Evolutionary conservation across 1,284 basidiomycete genomes (phyloP).

Genomic region (Porogramme epimiltina): DNA sequence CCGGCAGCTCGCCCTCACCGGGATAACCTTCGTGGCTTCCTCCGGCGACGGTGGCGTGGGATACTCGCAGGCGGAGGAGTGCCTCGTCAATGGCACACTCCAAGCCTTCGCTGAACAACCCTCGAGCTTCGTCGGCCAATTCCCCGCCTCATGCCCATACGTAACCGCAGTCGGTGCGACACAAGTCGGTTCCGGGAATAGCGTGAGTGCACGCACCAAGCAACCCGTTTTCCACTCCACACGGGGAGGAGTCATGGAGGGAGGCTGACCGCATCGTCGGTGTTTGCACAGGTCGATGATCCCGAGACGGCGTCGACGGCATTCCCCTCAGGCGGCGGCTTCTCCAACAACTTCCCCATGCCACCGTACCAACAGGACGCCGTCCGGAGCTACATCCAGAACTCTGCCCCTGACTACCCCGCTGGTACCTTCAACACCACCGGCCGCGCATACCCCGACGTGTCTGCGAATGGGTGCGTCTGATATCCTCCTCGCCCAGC

Average conservation of each 20-base stretch:
- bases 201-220: conserved; percentile 11
- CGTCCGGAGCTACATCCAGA: conserved; percentile 16
- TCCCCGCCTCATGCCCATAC: conserved; percentile 26
- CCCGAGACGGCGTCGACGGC: conserved; percentile 18
- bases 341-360: conserved; percentile 22
- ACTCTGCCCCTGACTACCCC: conserved; percentile 18
- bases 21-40: conserved; percentile 50
- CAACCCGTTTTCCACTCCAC: too few species aligned
- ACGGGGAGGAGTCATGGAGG: too few species aligned
- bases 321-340: conserved; percentile 23
- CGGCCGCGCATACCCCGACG: conserved; percentile 23
- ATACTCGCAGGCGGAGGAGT: conserved; percentile 42
- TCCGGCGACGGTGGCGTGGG: conserved; percentile 57
- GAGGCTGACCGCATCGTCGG: too few species aligned
- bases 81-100: conserved; percentile 25
- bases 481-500: not conserved
- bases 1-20: conserved; percentile 43
- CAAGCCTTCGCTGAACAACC: conserved; percentile 29
- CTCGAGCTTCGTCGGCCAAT: conserved; percentile 21
- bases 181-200: conserved; percentile 16
- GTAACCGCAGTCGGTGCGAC: conserved; percentile 28
- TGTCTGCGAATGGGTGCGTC: conserved; percentile 32
- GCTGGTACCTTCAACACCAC: conserved; percentile 17
- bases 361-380: conserved; percentile 19
- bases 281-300: conserved; percentile 16